Evolutionary conservation across 2,329 filamentous ascomycete species (phyloP).

Genomic region (Alternaria viburni): DNA sequence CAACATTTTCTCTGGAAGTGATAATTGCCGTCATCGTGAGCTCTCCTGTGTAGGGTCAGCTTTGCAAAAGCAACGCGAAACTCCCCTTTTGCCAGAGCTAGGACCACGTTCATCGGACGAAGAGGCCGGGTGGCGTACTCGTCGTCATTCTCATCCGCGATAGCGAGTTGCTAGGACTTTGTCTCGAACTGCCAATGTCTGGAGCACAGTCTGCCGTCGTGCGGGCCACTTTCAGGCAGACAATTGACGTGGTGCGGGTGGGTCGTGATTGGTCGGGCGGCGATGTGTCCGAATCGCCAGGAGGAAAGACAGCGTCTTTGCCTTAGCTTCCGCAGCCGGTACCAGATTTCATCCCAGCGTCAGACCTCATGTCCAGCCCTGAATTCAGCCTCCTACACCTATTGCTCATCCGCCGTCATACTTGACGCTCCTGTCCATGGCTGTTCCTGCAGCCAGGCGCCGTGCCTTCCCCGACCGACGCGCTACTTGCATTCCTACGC

Average conservation of each 20-base stretch:
- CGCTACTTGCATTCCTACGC: background rate
- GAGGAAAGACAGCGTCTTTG: constrained; percentile 5
- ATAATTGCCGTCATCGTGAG: background rate
- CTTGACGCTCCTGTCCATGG: background rate
- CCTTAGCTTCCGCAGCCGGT: constrained; percentile 13
- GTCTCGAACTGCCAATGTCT: background rate
- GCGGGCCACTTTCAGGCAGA: constrained; percentile 21
- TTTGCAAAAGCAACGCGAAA: background rate
- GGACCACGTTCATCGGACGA: background rate
- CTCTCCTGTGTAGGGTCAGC: background rate
- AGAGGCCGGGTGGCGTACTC: background rate
- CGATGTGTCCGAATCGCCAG: constrained; percentile 1
- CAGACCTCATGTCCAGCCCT: background rate
- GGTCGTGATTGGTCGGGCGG: constrained; percentile 13
- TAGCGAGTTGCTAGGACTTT: background rate
- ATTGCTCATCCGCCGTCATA: background rate
- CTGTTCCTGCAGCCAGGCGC: background rate
- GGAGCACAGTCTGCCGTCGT: constrained; percentile 8
- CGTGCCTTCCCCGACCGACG: background rate
- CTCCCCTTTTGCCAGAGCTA: background rate
- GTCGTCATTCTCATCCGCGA: background rate
- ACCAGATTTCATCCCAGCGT: constrained; percentile 1
- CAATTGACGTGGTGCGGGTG: background rate
- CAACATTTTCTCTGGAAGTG: background rate
- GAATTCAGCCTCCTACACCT: background rate